These are phyloP conservation scores for Kockiozyma suomiensis DNA, from an alignment of 805 yeast species.

Conservation along the genomic window DNA sequence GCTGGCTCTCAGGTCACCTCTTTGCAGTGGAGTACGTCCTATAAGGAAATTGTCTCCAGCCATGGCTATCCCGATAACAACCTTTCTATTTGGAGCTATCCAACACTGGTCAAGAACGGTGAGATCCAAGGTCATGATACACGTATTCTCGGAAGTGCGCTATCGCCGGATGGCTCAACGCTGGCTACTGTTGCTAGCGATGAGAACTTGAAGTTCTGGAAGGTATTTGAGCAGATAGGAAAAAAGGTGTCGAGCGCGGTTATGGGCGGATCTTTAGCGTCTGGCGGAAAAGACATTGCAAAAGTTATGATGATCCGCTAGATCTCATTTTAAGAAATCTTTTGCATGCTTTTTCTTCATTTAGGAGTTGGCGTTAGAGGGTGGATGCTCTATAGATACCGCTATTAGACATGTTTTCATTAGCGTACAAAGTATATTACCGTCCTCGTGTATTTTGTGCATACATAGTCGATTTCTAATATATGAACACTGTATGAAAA, in stretches of 20 bases:
- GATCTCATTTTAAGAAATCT: neutral
- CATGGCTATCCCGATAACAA: constrained; percentile 92
- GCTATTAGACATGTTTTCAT: neutral
- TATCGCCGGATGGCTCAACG: constrained; percentile 88
- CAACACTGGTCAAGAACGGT: constrained; percentile 82
- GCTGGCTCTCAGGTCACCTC: constrained; percentile 96
- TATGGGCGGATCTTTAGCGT: constrained; percentile 39
- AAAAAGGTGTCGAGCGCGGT: constrained; percentile 40
- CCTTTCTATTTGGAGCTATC: constrained; percentile 81
- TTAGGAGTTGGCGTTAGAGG: constrained; percentile 8
- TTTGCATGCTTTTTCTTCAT: neutral
- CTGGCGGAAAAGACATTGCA: constrained; percentile 52
- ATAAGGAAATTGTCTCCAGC: constrained; percentile 81
- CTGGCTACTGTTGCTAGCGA: constrained; percentile 95
- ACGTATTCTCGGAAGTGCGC: constrained; percentile 75
- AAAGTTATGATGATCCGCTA: constrained; percentile 57
- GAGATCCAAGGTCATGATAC: constrained; percentile 92
- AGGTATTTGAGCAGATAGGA: constrained; percentile 67
- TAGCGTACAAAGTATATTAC: neutral
- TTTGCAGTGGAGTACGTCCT: constrained; percentile 73
- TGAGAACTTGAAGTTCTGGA: constrained; percentile 94
- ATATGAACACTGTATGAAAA: neutral
- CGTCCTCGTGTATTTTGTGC: neutral
- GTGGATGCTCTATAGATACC: constrained; percentile 8
- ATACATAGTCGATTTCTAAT: neutral